Base-by-base conservation (phyloP, 176 grass and related monocot species). In the Guadua angustifolia region DNA sequence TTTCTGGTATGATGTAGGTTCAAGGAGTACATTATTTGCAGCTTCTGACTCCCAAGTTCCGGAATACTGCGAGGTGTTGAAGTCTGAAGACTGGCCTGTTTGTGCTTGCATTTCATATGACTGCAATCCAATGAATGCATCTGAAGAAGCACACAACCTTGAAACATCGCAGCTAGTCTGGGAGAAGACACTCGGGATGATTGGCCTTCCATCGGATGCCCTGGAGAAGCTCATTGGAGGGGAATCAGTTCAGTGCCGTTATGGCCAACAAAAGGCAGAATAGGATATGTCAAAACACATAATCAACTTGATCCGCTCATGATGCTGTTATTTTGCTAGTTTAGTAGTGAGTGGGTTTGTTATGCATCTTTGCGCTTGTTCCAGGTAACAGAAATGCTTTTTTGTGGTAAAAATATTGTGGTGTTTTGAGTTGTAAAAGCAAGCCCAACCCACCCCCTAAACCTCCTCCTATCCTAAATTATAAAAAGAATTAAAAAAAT, bases 111-210 rank as follows among this genome's bases (percentile, higher is more conserved):
- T 99, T 29, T 92, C 90, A n/a, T 92, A 94, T 0, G 93, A 99
- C 73, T 99, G 93, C 56, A 92, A 88, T 79, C 97, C 97, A 6
- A 94, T 80, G 74, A 99, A 96, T 73, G 86, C 97, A 22, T 99
- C 97, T 24, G 93, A 99, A 84, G 97, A 99, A 92, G 89, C 97
- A 5, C 91, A 99, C 53, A 92, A 92, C 58, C 88, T 92, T 12
- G 91, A 91, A 78, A 99, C 91, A 10, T 86, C 91, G 0, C 86
- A 85, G 11, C 58, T 88, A 70, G 74, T 99, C 6, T 99, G 97
- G 97, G 93, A 96, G 65, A 99, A 99, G 83, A 99, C 97, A 4
- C 69, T 96, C 0, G 89, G 96, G 60, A 79, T 94, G 73, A 86
- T 96, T 9, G 93, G 93, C 15, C 97, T 99, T 49, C 91, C 91